These are phyloP conservation scores for Globisporangium nunn DNA, from an alignment of 352 stramenopile species.

Conservation along the genomic window DNA sequence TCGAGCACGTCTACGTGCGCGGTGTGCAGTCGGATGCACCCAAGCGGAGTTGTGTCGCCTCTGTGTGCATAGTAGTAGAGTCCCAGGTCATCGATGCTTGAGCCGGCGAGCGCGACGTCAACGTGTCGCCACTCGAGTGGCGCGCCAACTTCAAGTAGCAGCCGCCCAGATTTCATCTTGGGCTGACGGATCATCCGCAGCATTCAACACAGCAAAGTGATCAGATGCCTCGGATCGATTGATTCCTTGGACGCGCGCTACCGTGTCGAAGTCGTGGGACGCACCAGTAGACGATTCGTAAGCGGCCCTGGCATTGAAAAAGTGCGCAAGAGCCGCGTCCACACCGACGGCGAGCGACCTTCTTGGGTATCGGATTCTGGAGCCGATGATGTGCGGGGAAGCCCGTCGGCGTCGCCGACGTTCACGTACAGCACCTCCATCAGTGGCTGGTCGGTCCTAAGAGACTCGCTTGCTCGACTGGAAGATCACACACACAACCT, in stretches of 20 bases:
- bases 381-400: not conserved
- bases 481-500: no score
- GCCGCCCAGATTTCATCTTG: conserved; percentile 47
- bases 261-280: no score
- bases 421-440: conserved; percentile 16
- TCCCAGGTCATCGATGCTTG: conserved; percentile 38
- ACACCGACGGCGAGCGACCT: conserved; percentile 19
- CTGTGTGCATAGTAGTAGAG: conserved; percentile 65
- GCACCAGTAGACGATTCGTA: conserved; percentile 37
- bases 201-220: not conserved
- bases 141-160: conserved; percentile 53
- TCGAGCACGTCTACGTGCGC: conserved; percentile 67
- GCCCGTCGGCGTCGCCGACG: conserved; percentile 10
- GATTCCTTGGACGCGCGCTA: no score
- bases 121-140: conserved; percentile 51
- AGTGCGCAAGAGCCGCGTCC: conserved; percentile 45
- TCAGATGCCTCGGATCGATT: no score
- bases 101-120: conserved; percentile 56
- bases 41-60: conserved; percentile 25
- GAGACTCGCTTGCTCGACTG: no score
- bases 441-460: not conserved
- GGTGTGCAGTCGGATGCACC: conserved; percentile 51
- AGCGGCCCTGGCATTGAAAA: conserved; percentile 24
- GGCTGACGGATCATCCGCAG: conserved; percentile 18
- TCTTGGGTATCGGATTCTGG: not conserved